Conservation (phyloP, 1,284 basidiomycete species). For the Fomitopsis pinicola region DNA sequence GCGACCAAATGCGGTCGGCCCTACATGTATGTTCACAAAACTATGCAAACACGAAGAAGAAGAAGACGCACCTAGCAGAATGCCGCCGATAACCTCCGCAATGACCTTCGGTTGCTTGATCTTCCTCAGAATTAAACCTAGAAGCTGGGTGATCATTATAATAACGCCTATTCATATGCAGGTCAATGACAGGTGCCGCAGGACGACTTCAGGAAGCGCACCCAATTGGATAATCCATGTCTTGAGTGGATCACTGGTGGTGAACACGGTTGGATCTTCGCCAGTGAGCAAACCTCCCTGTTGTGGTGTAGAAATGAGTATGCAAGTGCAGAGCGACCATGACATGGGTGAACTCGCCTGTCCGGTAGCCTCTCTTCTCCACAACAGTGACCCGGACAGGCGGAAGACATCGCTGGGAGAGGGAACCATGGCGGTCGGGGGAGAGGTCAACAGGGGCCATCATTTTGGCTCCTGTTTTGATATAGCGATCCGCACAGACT, state of each 20-base stretch:
- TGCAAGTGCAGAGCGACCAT: no score
- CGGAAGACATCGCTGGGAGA: background rate
- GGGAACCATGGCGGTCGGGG: background rate
- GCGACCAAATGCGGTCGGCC: constrained; percentile 53
- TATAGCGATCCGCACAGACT: background rate
- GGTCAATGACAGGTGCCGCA: background rate
- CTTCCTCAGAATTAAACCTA: constrained; percentile 56
- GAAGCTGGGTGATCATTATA: constrained; percentile 69
- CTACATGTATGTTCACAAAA: constrained; percentile 1
- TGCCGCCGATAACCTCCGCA: constrained; percentile 83
- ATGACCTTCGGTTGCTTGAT: constrained; percentile 86
- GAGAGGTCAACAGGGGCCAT: background rate
- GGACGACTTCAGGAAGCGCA: constrained; percentile 23
- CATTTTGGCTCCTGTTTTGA: background rate
- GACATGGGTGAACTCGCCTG: background rate
- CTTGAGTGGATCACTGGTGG: constrained; percentile 61
- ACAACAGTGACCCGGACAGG: background rate
- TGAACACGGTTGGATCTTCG: constrained; percentile 60
- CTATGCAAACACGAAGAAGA: constrained; percentile 16
- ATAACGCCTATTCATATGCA: constrained; percentile 42
- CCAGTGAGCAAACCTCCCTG: constrained; percentile 55
- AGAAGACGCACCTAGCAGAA: constrained; percentile 64
- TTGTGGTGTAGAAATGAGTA: background rate
- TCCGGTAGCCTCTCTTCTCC: background rate
- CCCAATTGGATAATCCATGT: constrained; percentile 83